These are phyloP conservation scores for Coemansia sp. DNA, from an alignment of 192 early-diverging fungal genomes.

Conservation along the genomic window DNA sequence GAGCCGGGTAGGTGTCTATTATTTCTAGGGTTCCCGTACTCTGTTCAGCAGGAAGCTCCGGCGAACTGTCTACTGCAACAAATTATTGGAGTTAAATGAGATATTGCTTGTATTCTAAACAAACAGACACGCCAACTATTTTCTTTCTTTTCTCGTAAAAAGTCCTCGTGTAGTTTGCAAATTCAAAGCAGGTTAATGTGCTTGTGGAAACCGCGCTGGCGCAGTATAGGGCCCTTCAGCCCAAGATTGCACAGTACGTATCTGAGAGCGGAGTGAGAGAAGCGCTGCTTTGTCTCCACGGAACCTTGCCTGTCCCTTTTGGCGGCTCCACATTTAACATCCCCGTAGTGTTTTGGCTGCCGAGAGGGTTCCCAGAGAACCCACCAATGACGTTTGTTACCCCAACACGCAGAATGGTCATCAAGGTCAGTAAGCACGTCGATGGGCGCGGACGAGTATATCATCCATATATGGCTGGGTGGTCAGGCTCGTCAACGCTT, in stretches of 20 bases:
- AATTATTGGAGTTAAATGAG: not conserved
- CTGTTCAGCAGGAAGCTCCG: not conserved
- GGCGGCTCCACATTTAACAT: constrained; percentile 85
- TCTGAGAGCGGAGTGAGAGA: constrained; percentile 46
- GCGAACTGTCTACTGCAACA: not conserved
- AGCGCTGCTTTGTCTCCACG: constrained; percentile 79
- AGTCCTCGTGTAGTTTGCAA: constrained; percentile 33
- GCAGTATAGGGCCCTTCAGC: constrained; percentile 38
- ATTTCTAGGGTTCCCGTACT: not conserved
- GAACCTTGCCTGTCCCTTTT: constrained; percentile 86
- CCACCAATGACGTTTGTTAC: constrained; percentile 85
- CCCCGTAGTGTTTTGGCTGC: constrained; percentile 87
- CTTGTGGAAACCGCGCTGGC: constrained; percentile 32
- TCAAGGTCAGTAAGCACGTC: constrained; percentile 80
- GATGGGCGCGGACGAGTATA: constrained; percentile 79
- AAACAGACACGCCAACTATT: not conserved
- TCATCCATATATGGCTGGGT: constrained; percentile 81
- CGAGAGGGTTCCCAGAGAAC: constrained; percentile 74
- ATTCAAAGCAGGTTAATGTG: constrained; percentile 24
- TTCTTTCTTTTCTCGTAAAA: not conserved
- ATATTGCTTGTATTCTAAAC: not conserved
- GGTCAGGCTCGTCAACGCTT: constrained; percentile 54
- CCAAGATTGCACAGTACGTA: constrained; percentile 41
- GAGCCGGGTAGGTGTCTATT: constrained; percentile 36
- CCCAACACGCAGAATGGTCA: constrained; percentile 86